Conservation (phyloP, 2,329 filamentous ascomycete genomes). For the Phaeosphaeriaceae sp. region DNA sequence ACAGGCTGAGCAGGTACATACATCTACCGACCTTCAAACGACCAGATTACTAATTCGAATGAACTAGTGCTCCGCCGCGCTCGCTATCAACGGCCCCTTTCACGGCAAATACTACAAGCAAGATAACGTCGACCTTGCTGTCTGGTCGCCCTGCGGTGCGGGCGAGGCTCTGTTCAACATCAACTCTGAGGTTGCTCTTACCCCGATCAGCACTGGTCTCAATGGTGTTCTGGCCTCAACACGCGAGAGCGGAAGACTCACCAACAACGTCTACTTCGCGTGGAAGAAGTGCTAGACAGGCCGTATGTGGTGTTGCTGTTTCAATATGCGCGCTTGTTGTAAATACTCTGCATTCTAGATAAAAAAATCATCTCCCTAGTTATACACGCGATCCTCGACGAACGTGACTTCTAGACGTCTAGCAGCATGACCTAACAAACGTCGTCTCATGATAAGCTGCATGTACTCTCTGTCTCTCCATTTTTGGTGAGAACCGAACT, state of each 20-base stretch:
- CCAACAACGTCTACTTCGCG: constrained; percentile 36
- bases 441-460: too few relatives aligned
- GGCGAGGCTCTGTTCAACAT: constrained; percentile 38
- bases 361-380: background rate
- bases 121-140: constrained; percentile 44
- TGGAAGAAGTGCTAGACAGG: constrained; percentile 45
- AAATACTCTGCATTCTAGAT: constrained; percentile 1
- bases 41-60: background rate
- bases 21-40: background rate
- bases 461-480: too few relatives aligned
- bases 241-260: constrained; percentile 36
- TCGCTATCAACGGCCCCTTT: constrained; percentile 51
- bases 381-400: too few relatives aligned
- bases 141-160: constrained; percentile 42
- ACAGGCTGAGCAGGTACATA: constrained; percentile 31
- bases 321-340: background rate
- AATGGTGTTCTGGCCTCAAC: constrained; percentile 36
- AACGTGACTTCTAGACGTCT: too few relatives aligned
- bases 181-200: constrained; percentile 39
- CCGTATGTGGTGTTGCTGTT: background rate
- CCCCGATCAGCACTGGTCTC: constrained; percentile 25
- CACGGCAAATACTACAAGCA: constrained; percentile 55
- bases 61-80: constrained; percentile 18
- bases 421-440: too few relatives aligned
- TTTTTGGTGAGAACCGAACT: too few relatives aligned